phyloP scores from a whole-genome alignment of 164 flowering plant genomes.

The Buxus sempervirens region DNA sequence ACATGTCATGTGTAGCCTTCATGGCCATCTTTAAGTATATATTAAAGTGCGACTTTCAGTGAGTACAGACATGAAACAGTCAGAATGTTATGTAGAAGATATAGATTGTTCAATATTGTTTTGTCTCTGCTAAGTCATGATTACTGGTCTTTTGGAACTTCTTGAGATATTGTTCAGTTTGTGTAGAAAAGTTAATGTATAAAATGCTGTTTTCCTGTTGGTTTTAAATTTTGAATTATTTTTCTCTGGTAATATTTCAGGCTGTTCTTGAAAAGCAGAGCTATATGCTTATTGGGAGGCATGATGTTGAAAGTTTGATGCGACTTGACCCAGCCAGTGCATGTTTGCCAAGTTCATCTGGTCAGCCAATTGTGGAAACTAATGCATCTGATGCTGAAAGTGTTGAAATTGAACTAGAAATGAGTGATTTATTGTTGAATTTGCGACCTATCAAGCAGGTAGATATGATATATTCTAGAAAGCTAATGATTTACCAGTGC shows the following conservation, averaged over 20 bases:
- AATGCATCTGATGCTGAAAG: constrained; percentile 53
- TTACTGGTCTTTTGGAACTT: too few relatives aligned
- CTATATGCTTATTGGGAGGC: constrained; percentile 97
- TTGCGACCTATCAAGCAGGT: constrained; percentile 97
- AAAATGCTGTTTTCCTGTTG: neutral
- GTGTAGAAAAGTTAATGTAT: neutral
- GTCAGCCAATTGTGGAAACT: constrained; percentile 35
- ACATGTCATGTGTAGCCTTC: too few relatives aligned
- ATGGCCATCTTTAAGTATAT: too few relatives aligned
- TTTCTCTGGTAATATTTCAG: constrained; percentile 38
- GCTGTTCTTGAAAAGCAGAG: constrained; percentile 99
- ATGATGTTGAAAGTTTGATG: constrained; percentile 91
- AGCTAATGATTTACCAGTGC: constrained; percentile 1
- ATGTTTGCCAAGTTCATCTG: constrained; percentile 55
- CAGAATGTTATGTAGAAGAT: too few relatives aligned
- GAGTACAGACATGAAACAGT: too few relatives aligned
- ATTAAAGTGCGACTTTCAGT: too few relatives aligned
- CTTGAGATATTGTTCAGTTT: too few relatives aligned
- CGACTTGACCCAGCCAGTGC: constrained; percentile 81
- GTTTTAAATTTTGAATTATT: constrained; percentile 4
- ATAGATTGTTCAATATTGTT: too few relatives aligned
- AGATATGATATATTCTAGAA: constrained; percentile 1
- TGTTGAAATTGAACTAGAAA: constrained; percentile 58
- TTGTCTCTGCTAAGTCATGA: too few relatives aligned
- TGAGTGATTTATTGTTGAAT: constrained; percentile 63